phyloP scores from a whole-genome alignment of 1,284 basidiomycete genomes.

The Austroboletus olivaceoglutinosus region DNA sequence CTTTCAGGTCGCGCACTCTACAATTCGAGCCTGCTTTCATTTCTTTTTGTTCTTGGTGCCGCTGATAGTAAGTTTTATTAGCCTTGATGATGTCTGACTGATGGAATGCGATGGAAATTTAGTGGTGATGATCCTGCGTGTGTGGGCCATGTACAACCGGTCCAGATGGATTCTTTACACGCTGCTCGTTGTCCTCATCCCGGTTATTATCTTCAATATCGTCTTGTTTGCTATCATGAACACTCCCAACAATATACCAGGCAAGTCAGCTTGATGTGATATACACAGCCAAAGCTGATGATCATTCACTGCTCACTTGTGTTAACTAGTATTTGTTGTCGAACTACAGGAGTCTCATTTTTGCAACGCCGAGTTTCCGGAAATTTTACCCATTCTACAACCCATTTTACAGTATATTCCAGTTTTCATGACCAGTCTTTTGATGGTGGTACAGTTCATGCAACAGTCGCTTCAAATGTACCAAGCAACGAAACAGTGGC shows the following conservation, averaged over 20 bases:
- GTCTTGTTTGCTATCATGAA: neutral
- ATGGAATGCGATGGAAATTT: neutral
- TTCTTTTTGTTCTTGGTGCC: constrained; percentile 1
- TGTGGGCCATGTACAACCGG: neutral
- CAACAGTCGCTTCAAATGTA: neutral
- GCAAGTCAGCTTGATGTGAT: too few relatives aligned
- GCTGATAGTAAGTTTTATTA: constrained; percentile 4
- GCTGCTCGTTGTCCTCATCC: neutral
- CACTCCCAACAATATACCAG: neutral
- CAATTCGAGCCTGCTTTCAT: neutral
- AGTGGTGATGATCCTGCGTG: neutral
- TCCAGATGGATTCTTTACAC: neutral
- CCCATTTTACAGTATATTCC: neutral
- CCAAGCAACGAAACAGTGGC: neutral
- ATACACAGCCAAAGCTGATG: too few relatives aligned
- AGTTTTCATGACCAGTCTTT: neutral
- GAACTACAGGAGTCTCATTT: neutral
- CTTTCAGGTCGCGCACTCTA: neutral
- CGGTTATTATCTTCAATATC: neutral
- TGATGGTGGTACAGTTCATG: neutral
- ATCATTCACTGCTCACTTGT: too few relatives aligned
- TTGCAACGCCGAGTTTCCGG: neutral
- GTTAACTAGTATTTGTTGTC: neutral
- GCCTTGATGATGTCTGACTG: neutral
- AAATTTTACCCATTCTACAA: neutral